These are phyloP conservation scores for Lodderomyces metapsilosis DNA, from an alignment of 1,139 yeast genomes.

Conservation along the genomic window DNA sequence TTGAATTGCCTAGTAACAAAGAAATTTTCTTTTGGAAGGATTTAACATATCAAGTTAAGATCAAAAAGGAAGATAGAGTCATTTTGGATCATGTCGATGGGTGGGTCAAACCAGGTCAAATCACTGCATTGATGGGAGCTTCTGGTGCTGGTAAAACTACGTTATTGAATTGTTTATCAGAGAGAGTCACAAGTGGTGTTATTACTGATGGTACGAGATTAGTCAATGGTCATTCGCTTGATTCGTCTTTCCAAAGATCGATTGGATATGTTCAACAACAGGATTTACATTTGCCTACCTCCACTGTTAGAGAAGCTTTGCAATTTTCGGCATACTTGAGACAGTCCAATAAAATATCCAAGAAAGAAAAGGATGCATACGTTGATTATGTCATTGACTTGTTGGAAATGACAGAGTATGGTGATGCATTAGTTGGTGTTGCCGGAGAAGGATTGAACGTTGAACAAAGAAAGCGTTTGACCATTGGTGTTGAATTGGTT, in stretches of 20 bases:
- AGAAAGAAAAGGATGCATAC: conserved; percentile 31
- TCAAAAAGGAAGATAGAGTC: conserved; percentile 61
- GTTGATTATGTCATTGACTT: conserved; percentile 37
- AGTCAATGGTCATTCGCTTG: conserved; percentile 19
- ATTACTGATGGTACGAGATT: conserved; percentile 32
- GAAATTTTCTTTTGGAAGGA: conserved; percentile 68
- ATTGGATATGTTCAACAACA: too few species aligned
- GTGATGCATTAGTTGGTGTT: conserved; percentile 42
- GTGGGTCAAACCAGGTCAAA: conserved; percentile 42
- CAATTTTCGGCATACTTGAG: conserved; percentile 36
- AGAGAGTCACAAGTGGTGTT: conserved; percentile 33
- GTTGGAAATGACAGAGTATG: conserved; percentile 32
- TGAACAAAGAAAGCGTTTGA: conserved; percentile 37
- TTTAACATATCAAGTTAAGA: conserved; percentile 68
- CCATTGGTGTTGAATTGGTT: conserved; percentile 41
- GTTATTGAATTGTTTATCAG: conserved; percentile 32
- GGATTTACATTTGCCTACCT: conserved; percentile 33
- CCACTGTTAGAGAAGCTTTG: conserved; percentile 42
- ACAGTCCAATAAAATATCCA: conserved; percentile 30
- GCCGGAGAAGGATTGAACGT: conserved; percentile 43
- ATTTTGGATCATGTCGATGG: conserved; percentile 73
- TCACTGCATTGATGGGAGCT: conserved; percentile 31
- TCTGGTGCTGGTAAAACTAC: conserved; percentile 39
- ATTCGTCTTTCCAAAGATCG: too few species aligned
- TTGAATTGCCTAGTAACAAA: conserved; percentile 21